Evolutionary conservation across 768 basidiomycete genomes (phyloP), one percentile per base, ranked within the genome.

Genomic region (Pluteus cervinus): DNA sequence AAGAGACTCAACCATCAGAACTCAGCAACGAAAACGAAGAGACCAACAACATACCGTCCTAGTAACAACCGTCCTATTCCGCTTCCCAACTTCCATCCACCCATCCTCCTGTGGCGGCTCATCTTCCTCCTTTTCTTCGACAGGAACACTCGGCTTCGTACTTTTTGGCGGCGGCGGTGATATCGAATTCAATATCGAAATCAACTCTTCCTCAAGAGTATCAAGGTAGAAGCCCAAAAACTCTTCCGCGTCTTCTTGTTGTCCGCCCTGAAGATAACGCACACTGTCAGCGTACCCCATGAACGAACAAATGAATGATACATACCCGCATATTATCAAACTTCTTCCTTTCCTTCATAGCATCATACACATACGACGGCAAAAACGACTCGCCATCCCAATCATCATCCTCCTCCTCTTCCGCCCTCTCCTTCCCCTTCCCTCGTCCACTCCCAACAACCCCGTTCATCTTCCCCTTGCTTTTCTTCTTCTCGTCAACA

Each of bases 211-310:
- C 57, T 94, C 90, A 4, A 99, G 65, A 0, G 91, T 87, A 50
- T 97, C 91, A 17, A 97, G 69, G 62, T 89, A 94, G 63, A 96
- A 97, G 3, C 94, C 94, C n/a, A 98, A 68, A 58, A 96, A 98
- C 60, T 99, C 94, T 58, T 99, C 93, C 7, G 93, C 94, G 41
- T 99, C 94, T 57, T 99, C 94, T 62, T 99, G 94, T 41, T 91
- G 87, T 0, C 92, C 92, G 24, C 87, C 79, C 76, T 90, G 46
- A 9, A n/a, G n/a, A 36, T 2, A 16, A 29, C 32, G 4, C 22
- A 45, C 38, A 24, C 29, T 21, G 23, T 8, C 11, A 15, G 26
- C 30, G 35, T 4, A 42, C 10, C 12, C 17, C 31, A 37, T 26
- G 20, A 11, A 36, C 8, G 24, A n/a, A 15, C 42, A 18, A 44